phyloP scores from a whole-genome alignment of 2,329 filamentous ascomycete genomes.

The Clonostachys solani region DNA sequence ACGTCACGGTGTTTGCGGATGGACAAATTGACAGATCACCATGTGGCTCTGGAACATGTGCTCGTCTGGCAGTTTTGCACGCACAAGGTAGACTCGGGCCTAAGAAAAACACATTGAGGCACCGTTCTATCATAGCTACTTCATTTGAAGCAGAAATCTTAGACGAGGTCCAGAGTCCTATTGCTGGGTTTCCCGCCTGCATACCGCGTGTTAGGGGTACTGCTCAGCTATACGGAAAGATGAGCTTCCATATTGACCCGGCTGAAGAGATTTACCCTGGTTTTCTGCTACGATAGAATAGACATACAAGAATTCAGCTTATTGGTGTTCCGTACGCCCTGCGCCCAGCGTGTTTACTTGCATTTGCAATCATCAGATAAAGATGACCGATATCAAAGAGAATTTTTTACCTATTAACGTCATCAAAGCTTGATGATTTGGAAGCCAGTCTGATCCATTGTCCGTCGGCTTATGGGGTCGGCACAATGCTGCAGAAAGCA shows the following conservation, averaged over 20 bases:
- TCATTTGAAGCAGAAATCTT: not conserved
- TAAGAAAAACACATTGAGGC: not conserved
- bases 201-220: slow-evolving; percentile 2
- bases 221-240: slow-evolving; percentile 3
- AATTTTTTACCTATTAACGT: no score
- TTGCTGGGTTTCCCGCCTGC: not conserved
- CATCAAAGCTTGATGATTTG: no score
- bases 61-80: slow-evolving; percentile 9
- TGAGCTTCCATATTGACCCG: slow-evolving; percentile 4
- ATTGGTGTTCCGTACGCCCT: no score
- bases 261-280: slow-evolving; percentile 3
- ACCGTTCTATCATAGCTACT: not conserved
- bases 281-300: slow-evolving; percentile 2
- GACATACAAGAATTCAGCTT: no score
- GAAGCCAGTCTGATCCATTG: no score
- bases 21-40: slow-evolving; percentile 17
- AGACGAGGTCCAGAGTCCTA: not conserved
- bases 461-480: no score
- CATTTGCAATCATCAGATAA: no score
- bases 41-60: slow-evolving; percentile 14
- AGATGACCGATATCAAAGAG: no score
- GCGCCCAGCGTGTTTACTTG: no score
- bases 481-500: no score
- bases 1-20: slow-evolving; percentile 16
- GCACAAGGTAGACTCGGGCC: slow-evolving; percentile 2